Conservation (phyloP, 2,329 filamentous ascomycete species). For the Periconia sp. region DNA sequence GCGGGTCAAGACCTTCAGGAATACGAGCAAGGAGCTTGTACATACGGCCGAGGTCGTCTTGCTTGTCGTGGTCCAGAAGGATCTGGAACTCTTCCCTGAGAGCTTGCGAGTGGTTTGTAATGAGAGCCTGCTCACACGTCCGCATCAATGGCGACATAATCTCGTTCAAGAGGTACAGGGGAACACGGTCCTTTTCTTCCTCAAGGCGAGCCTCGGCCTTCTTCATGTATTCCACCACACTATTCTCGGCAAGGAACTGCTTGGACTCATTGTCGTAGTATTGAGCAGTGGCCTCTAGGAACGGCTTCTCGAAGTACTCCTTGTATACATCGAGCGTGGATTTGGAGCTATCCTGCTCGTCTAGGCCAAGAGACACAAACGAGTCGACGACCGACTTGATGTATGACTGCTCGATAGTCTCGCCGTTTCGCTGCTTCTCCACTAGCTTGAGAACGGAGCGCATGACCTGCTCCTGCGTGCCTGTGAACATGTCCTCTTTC, state of each 20-base stretch:
- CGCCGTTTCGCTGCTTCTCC: constrained; percentile 95
- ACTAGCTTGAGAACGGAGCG: constrained; percentile 91
- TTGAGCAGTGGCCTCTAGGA: constrained; percentile 79
- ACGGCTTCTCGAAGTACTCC: constrained; percentile 89
- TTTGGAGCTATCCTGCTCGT: constrained; percentile 91
- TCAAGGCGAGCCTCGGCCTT: constrained; percentile 89
- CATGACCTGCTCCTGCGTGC: constrained; percentile 90
- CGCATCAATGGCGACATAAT: constrained; percentile 85
- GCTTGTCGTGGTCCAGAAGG: constrained; percentile 89
- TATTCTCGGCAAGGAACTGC: constrained; percentile 94
- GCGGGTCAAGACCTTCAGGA: constrained; percentile 86
- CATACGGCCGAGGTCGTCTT: constrained; percentile 96
- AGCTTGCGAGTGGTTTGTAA: constrained; percentile 84
- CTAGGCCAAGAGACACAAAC: constrained; percentile 89
- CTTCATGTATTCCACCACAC: constrained; percentile 99
- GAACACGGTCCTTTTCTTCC: constrained; percentile 93
- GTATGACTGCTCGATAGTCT: constrained; percentile 96
- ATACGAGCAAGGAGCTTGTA: constrained; percentile 90
- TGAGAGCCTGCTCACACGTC: constrained; percentile 85
- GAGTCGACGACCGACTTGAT: constrained; percentile 98
- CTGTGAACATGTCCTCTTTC: constrained; percentile 87
- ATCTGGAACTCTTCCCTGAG: constrained; percentile 95
- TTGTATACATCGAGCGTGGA: constrained; percentile 95
- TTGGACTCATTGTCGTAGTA: constrained; percentile 95
- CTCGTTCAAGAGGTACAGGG: constrained; percentile 88